A percentile compares a stretch with the other conserved stretches of the same genome.
phyloP scores from a whole-genome alignment of 768 basidiomycete genomes.

The Psilocybe cyanescens region DNA sequence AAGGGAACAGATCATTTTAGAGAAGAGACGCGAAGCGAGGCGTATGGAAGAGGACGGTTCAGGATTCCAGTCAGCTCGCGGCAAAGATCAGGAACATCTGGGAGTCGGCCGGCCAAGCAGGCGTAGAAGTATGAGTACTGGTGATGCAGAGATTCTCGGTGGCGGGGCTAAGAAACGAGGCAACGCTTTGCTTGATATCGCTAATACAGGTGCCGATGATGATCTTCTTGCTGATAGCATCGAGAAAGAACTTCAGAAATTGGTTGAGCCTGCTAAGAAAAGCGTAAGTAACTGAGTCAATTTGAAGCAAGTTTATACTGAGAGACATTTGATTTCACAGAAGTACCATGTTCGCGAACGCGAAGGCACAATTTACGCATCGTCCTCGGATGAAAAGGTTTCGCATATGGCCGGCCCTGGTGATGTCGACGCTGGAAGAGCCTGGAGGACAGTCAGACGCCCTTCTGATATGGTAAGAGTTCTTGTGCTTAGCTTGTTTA shows the following conservation, averaged over 20 bases:
- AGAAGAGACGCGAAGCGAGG: constrained; percentile 68
- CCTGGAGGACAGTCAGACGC: constrained; percentile 86
- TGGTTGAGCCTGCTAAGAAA: constrained; percentile 52
- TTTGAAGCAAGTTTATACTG: background rate
- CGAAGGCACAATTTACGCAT: constrained; percentile 78
- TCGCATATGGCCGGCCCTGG: constrained; percentile 76
- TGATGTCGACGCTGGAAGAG: constrained; percentile 79
- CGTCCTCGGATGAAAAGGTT: constrained; percentile 76
- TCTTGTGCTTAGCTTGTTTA: background rate
- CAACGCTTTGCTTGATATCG: constrained; percentile 42
- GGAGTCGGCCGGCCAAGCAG: constrained; percentile 56
- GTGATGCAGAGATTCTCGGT: constrained; percentile 60
- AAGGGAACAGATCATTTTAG: constrained; percentile 71
- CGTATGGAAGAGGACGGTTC: constrained; percentile 45
- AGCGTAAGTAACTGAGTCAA: constrained; percentile 37
- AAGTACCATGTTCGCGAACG: constrained; percentile 85
- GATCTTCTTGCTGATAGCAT: constrained; percentile 71
- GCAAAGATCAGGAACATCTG: constrained; percentile 30
- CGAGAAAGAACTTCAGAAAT: constrained; percentile 70
- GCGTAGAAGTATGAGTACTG: constrained; percentile 79
- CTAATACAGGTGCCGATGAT: constrained; percentile 38
- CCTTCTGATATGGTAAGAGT: constrained; percentile 91
- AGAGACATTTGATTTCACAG: constrained; percentile 36
- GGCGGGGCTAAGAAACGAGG: constrained; percentile 36
- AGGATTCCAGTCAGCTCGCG: constrained; percentile 12